Base-by-base conservation (phyloP, 345 rosid genomes). In the Turnera subulata region DNA sequence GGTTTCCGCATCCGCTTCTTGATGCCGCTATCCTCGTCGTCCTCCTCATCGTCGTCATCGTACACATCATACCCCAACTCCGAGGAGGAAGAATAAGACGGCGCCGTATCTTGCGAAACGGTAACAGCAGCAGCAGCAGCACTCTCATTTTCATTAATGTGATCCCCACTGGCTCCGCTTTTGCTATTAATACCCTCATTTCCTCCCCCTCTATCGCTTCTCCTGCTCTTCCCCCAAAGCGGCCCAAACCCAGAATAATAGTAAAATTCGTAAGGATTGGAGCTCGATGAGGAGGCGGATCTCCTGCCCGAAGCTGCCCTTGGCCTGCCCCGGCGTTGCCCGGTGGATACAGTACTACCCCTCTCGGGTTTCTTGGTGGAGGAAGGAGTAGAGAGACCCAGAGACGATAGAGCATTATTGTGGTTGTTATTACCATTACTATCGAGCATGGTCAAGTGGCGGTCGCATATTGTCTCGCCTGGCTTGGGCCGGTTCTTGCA, bases 1-100 rank as follows among this genome's bases (percentile, higher is more conserved):
- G 96, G 96, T 58, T 88, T 91, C 62, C 96, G 55, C 76, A 24
- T 83, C 74, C 84, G 70, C 76, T 91, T 89, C 76, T 29, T 29
- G 35, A 57, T 81, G 9, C 76, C 76, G 21, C 46, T 60, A 16
- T 67, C 72, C 32, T 50, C 70, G 25, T 52, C 58, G 9, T 46
- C 65, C 14, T 53, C 52, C 9, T 68, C 82, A 0, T 79, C 79
- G 4, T 75, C 76, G 0, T 61, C 73, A 0, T 76, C 80, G 0
- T 81, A 92, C 1, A 70, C 81, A 3, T 56, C 63, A 33, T 55
- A 69, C 50, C 68, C 78, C 16, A 72, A 64, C 65, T 51, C 79
- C 6, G 62, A 61, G 0, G 73, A 74, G 7, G 62, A 60, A 8
- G 35, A 14, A 1, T 63, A 59, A 35, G 64, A 74, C 56, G 60